Conservation (phyloP, 345 rosid species). For the Salix suchowensis region DNA sequence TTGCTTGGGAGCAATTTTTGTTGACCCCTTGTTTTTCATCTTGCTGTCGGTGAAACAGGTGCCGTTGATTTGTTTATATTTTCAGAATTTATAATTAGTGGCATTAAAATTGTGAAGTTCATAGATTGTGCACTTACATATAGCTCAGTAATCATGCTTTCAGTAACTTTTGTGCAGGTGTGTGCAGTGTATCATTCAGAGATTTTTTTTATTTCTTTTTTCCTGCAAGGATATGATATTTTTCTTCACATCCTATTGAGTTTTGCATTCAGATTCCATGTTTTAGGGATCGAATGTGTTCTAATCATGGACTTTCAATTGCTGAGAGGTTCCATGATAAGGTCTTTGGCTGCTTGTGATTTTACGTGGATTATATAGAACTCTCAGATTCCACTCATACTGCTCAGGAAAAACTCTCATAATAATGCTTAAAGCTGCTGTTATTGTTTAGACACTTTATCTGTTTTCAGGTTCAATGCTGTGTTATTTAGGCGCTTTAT, state of each 20-base stretch:
- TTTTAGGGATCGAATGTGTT: neutral
- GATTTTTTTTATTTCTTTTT: too few relatives aligned
- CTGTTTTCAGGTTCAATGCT: neutral
- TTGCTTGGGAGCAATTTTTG: conserved; percentile 66
- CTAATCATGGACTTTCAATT: neutral
- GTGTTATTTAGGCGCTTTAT: neutral
- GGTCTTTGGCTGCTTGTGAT: neutral
- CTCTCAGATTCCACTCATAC: neutral
- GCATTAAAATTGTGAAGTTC: neutral
- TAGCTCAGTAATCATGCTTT: neutral
- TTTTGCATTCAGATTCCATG: too few relatives aligned
- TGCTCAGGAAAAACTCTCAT: neutral
- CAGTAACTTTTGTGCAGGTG: neutral
- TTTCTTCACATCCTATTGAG: too few relatives aligned
- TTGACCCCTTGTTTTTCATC: conserved; percentile 86
- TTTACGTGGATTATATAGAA: neutral
- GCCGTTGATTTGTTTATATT: conserved; percentile 6
- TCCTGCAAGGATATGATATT: too few relatives aligned
- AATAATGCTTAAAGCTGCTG: neutral
- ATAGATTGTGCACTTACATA: neutral
- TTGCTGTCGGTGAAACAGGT: conserved; percentile 51
- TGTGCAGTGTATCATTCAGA: neutral
- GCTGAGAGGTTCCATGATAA: neutral
- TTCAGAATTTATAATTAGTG: neutral
- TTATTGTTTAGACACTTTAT: neutral